These are phyloP conservation scores for Cladosporium cucumerinum DNA, from an alignment of 2,329 filamentous ascomycete species.

Conservation along the genomic window DNA sequence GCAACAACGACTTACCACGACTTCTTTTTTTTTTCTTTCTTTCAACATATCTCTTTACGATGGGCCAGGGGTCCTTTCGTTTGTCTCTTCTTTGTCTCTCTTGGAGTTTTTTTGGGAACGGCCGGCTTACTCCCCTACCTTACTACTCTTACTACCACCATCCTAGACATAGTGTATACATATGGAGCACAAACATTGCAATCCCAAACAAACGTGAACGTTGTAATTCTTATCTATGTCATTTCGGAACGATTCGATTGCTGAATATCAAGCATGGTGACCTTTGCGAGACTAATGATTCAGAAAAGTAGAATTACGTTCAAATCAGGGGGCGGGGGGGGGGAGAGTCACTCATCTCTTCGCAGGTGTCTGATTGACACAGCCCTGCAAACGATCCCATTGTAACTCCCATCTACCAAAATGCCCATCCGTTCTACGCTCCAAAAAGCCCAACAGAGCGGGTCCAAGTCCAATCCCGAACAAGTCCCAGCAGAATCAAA, in stretches of 20 bases:
- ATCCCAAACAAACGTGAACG: neutral
- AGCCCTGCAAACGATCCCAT: neutral
- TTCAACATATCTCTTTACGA: neutral
- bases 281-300: neutral
- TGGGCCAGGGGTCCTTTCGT: neutral
- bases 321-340: neutral
- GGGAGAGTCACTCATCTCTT: neutral
- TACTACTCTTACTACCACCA: neutral
- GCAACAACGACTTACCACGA: conserved; percentile 2
- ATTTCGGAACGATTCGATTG: neutral
- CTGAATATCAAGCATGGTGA: neutral
- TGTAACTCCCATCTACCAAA: neutral
- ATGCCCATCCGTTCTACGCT: neutral
- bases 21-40: too few relatives aligned
- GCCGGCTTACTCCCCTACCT: neutral
- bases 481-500: conserved; percentile 16
- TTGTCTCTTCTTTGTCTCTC: neutral
- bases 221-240: neutral
- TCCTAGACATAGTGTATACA: conserved; percentile 2
- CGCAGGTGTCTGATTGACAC: neutral
- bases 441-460: neutral
- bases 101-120: neutral
- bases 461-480: neutral
- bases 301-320: neutral
- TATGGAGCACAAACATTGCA: neutral